phyloP scores from a whole-genome alignment of 2,329 filamentous ascomycete species.

The Botrytis cinerea region DNA sequence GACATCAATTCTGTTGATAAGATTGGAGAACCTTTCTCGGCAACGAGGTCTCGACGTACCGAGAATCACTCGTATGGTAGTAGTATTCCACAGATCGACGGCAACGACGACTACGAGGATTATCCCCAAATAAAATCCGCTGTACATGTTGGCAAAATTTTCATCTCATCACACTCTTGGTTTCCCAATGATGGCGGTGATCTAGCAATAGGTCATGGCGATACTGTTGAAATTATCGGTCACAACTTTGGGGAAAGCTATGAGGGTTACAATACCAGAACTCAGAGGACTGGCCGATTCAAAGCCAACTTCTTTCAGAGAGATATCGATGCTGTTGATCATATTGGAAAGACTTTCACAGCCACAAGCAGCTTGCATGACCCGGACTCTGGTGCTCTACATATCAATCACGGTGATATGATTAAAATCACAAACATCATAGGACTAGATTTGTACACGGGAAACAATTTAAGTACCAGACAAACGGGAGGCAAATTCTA shows the following conservation, averaged over 20 bases:
- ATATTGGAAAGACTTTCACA: not conserved
- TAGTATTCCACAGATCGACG: not conserved
- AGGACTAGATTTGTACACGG: not conserved
- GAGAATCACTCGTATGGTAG: not conserved
- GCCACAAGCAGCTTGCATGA: not conserved
- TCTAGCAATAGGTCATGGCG: not conserved
- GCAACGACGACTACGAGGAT: not conserved
- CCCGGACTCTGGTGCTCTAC: not conserved
- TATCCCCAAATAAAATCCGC: not conserved
- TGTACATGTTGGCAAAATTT: not conserved
- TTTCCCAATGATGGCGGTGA: not conserved
- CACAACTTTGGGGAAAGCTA: not conserved
- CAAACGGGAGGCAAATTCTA: not conserved
- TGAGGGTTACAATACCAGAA: not conserved
- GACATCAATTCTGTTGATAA: not conserved
- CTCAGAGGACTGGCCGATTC: not conserved
- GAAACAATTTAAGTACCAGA: not conserved
- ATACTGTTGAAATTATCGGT: not conserved
- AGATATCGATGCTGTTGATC: not conserved
- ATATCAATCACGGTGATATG: not conserved
- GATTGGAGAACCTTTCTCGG: not conserved
- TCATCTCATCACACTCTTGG: not conserved
- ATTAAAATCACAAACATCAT: not conserved
- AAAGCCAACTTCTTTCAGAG: not conserved
- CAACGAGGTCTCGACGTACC: not conserved